A percentile compares a stretch with the other conserved stretches of the same genome.
Conservation (phyloP, 2,329 filamentous ascomycete genomes). For the Colletotrichum sp. region DNA sequence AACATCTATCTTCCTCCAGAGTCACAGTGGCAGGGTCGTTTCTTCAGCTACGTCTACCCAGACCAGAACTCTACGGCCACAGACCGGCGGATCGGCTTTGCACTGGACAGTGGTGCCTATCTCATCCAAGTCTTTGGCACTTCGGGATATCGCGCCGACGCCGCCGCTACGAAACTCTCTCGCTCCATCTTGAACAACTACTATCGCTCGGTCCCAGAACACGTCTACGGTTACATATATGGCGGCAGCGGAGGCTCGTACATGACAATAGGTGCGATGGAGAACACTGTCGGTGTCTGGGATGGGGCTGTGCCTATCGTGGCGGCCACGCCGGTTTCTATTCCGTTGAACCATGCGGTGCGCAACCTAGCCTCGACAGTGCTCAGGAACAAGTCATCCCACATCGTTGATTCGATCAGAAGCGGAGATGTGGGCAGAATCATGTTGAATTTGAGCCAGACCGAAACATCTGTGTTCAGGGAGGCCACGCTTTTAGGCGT, state of each 20-base stretch:
- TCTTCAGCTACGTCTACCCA: constrained; percentile 25
- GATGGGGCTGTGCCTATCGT: constrained; percentile 23
- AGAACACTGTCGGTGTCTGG: constrained; percentile 26
- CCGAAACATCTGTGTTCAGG: not conserved
- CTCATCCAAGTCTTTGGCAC: constrained; percentile 19
- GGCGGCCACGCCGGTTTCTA: constrained; percentile 19
- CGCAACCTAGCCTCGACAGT: constrained; percentile 8
- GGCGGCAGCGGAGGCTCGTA: constrained; percentile 27
- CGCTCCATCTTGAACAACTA: constrained; percentile 13
- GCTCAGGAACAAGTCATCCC: not conserved
- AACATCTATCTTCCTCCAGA: constrained; percentile 24
- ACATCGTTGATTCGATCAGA: constrained; percentile 6
- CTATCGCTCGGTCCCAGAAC: not conserved
- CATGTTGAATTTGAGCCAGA: not conserved
- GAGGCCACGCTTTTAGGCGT: constrained; percentile 11
- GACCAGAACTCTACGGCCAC: constrained; percentile 7
- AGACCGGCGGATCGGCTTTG: constrained; percentile 17
- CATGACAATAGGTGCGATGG: constrained; percentile 20
- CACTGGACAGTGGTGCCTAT: constrained; percentile 22
- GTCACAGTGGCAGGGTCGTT: constrained; percentile 17
- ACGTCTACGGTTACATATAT: constrained; percentile 24
- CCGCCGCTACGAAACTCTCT: constrained; percentile 23
- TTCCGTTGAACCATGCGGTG: constrained; percentile 17
- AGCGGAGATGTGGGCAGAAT: not conserved
- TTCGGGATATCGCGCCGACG: constrained; percentile 23